phyloP scores from a whole-genome alignment of 139 green algal species.

The Chlorella sp. region DNA sequence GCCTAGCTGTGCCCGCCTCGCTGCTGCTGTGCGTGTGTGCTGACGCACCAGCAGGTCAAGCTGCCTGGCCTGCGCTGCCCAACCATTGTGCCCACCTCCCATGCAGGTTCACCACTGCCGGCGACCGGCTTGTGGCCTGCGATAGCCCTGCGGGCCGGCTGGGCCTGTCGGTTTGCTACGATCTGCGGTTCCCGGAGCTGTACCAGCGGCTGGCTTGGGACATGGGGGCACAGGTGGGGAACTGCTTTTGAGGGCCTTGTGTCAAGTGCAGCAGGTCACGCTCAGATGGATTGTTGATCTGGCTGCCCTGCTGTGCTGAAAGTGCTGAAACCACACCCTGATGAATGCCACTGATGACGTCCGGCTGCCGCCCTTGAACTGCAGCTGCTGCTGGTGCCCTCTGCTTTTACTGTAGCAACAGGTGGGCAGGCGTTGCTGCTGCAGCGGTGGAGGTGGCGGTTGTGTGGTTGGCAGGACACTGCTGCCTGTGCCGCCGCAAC shows the following conservation, averaged over 20 bases:
- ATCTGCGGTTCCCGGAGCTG: slow-evolving; percentile 95
- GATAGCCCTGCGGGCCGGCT: slow-evolving; percentile 81
- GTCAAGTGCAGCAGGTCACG: no score
- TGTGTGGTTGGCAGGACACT: no score
- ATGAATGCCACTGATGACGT: not conserved
- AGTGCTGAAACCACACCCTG: no score
- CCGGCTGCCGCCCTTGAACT: not conserved
- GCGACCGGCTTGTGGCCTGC: slow-evolving; percentile 63
- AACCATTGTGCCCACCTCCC: no score
- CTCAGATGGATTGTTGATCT: no score
- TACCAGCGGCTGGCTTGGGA: slow-evolving; percentile 85
- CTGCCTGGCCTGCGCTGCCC: slow-evolving; percentile 19
- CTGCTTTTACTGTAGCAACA: slow-evolving; percentile 74
- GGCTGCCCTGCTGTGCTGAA: no score
- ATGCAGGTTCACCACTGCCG: slow-evolving; percentile 10
- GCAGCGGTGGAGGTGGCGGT: no score
- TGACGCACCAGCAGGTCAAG: slow-evolving; percentile 24
- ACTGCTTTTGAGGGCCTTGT: not conserved
- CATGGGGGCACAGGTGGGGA: slow-evolving; percentile 67
- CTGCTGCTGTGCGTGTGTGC: not conserved
- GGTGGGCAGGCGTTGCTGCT: no score
- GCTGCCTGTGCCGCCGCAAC: no score
- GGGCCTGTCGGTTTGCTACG: slow-evolving; percentile 94
- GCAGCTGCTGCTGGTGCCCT: slow-evolving; percentile 66
- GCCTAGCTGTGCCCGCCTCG: not conserved